These are phyloP conservation scores for Simmondsia chinensis DNA, from an alignment of 148 eudicot genomes.

Conservation along the genomic window DNA sequence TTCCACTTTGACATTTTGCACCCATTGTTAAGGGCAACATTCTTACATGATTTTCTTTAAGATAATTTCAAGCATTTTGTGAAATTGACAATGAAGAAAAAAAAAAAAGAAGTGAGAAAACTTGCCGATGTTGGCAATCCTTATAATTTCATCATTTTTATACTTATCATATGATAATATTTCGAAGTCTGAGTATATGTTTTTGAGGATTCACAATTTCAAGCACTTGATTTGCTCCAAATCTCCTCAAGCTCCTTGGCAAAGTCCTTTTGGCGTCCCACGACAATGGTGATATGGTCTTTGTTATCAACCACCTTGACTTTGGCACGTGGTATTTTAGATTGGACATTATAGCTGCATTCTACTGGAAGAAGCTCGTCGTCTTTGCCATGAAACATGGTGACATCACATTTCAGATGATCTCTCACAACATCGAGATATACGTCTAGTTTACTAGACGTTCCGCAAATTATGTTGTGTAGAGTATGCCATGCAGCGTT, in stretches of 20 bases:
- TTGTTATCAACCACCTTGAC: conserved; percentile 60
- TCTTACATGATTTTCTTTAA: no score
- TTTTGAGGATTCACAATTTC: no score
- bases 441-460: conserved; percentile 59
- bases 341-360: conserved; percentile 61
- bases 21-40: no score
- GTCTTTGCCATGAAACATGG: conserved; percentile 58
- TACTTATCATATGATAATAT: no score
- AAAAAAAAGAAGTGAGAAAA: no score
- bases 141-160: no score
- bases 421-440: conserved; percentile 49
- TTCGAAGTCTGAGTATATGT: no score
- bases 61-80: no score
- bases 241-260: conserved; percentile 76
- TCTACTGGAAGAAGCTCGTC: conserved; percentile 82
- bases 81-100: no score
- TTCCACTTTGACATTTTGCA: no score
- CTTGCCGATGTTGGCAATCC: no score
- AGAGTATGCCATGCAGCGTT: conserved; percentile 94
- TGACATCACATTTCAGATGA: conserved; percentile 39
- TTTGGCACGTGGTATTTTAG: conserved; percentile 52
- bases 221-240: conserved; percentile 26
- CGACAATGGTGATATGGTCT: conserved; percentile 83
- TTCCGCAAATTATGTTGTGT: conserved; percentile 85
- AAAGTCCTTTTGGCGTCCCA: conserved; percentile 62